These are phyloP conservation scores for Dactylellina leptospora DNA, from an alignment of 2,329 filamentous ascomycete species.

Conservation along the genomic window DNA sequence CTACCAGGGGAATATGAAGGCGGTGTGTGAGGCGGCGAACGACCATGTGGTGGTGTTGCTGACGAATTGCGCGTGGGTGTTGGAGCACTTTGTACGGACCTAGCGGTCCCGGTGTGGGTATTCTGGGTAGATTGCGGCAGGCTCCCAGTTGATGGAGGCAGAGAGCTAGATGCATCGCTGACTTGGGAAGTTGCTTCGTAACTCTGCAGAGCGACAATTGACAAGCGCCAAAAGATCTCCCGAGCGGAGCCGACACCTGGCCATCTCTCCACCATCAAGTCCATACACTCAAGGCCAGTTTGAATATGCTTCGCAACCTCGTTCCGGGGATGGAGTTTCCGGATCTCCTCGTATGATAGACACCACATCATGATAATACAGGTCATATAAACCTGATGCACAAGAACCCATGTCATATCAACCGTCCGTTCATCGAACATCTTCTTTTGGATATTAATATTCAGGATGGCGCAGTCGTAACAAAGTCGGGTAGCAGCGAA, in stretches of 20 bases:
- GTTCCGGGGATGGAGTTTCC: conserved; percentile 74
- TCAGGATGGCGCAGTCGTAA: conserved; percentile 81
- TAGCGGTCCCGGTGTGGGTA: conserved; percentile 3
- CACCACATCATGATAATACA: conserved; percentile 93
- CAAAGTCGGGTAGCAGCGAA: conserved; percentile 79
- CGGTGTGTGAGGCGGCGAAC: conserved; percentile 48
- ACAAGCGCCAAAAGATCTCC: conserved; percentile 85
- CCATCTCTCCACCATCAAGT: conserved; percentile 85
- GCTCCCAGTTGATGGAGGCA: conserved; percentile 19
- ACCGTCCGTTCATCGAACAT: conserved; percentile 79
- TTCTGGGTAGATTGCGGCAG: background rate
- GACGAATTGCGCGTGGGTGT: conserved; percentile 29
- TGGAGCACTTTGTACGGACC: conserved; percentile 18
- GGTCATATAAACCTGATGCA: conserved; percentile 87
- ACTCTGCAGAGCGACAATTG: conserved; percentile 84
- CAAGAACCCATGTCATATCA: conserved; percentile 93
- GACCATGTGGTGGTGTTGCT: conserved; percentile 45
- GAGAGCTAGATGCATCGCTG: conserved; percentile 2
- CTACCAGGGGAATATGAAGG: conserved; percentile 49
- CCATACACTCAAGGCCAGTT: conserved; percentile 78
- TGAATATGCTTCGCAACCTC: conserved; percentile 79
- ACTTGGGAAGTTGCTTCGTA: conserved; percentile 67
- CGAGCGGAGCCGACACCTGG: conserved; percentile 86
- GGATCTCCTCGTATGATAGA: conserved; percentile 84
- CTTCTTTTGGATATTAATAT: conserved; percentile 80